Conservation (phyloP, 805 yeast species). For the Starmerella sp. region DNA sequence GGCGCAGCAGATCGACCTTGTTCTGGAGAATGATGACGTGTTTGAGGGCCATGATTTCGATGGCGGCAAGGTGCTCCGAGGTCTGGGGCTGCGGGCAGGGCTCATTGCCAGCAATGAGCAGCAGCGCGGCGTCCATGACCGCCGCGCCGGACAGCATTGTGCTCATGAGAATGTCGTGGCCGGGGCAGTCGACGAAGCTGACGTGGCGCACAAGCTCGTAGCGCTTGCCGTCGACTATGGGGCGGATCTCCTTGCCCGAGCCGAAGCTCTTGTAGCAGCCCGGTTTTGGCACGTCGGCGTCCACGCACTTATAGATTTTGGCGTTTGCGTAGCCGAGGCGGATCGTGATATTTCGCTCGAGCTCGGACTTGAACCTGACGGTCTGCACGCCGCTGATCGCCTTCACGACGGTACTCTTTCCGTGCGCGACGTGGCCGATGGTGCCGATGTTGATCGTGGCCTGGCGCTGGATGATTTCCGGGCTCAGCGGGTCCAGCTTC, state of each 20-base stretch:
- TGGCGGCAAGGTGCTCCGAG: constrained; percentile 97
- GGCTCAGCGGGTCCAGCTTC: constrained; percentile 72
- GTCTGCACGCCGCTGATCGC: constrained; percentile 98
- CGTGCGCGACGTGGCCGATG: constrained; percentile 89
- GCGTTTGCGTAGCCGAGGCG: constrained; percentile 99
- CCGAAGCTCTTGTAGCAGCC: constrained; percentile 90
- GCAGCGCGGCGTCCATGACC: constrained; percentile 97
- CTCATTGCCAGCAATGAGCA: constrained; percentile 96
- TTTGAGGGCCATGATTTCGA: constrained; percentile 95
- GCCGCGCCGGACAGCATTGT: constrained; percentile 99
- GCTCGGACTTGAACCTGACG: constrained; percentile 96
- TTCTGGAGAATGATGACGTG: constrained; percentile 94
- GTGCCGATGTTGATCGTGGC: constrained; percentile 98
- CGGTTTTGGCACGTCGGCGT: constrained; percentile 79
- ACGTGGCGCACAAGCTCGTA: constrained; percentile 90
- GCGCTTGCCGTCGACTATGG: constrained; percentile 79
- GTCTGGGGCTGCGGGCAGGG: constrained; percentile 99
- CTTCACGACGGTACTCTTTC: constrained; percentile 85
- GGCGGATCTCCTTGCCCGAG: constrained; percentile 88
- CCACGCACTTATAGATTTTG: constrained; percentile 87
- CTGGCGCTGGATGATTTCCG: constrained; percentile 90
- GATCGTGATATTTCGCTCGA: constrained; percentile 97
- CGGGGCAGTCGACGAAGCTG: constrained; percentile 98
- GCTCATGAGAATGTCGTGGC: constrained; percentile 99
- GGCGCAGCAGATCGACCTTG: constrained; percentile 97